These are phyloP conservation scores for Alopecurus myosuroides DNA, from an alignment of 176 grass and related monocot genomes.

Conservation along the genomic window DNA sequence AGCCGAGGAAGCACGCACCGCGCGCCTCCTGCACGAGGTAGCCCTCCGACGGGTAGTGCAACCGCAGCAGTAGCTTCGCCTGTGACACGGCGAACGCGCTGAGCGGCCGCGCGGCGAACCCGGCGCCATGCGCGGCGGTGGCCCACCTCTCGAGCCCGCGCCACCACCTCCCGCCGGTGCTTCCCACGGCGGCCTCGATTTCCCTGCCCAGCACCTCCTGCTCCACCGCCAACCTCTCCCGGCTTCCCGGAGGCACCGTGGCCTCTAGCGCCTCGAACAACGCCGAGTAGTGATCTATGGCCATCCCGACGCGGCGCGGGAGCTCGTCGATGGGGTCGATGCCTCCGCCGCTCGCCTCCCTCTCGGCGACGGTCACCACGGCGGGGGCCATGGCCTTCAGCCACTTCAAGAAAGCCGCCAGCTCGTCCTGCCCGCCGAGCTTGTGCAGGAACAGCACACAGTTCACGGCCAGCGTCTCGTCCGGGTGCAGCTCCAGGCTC, in stretches of 20 bases:
- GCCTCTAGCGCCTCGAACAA: slow-evolving; percentile 95
- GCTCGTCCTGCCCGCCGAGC: slow-evolving; percentile 37
- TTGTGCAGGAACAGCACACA: slow-evolving; percentile 84
- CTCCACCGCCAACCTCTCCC: slow-evolving; percentile 77
- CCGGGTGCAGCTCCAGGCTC: slow-evolving; percentile 32
- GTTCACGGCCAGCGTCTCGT: slow-evolving; percentile 80
- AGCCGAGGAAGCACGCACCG: slow-evolving; percentile 77
- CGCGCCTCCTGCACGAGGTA: slow-evolving; percentile 78
- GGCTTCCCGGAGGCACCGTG: slow-evolving; percentile 75
- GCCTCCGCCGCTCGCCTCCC: slow-evolving; percentile 37
- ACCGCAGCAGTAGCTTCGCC: slow-evolving; percentile 80
- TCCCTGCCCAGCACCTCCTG: slow-evolving; percentile 69
- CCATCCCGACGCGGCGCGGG: slow-evolving; percentile 14
- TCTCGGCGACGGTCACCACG: slow-evolving; percentile 79
- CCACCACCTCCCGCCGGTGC: slow-evolving; percentile 36
- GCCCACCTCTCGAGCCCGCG: slow-evolving; percentile 72
- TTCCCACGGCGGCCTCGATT: slow-evolving; percentile 61
- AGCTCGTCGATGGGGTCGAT: slow-evolving; percentile 40
- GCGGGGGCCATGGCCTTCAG: slow-evolving; percentile 64
- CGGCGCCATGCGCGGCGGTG: slow-evolving; percentile 34
- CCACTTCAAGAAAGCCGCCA: slow-evolving; percentile 51
- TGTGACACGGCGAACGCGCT: slow-evolving; percentile 85
- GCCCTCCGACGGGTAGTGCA: slow-evolving; percentile 96
- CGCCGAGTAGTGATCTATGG: slow-evolving; percentile 75
- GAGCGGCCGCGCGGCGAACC: slow-evolving; percentile 55